Evolutionary conservation across 2,329 filamentous ascomycete genomes (phyloP).

Genomic region (Gyromitra esculenta): DNA sequence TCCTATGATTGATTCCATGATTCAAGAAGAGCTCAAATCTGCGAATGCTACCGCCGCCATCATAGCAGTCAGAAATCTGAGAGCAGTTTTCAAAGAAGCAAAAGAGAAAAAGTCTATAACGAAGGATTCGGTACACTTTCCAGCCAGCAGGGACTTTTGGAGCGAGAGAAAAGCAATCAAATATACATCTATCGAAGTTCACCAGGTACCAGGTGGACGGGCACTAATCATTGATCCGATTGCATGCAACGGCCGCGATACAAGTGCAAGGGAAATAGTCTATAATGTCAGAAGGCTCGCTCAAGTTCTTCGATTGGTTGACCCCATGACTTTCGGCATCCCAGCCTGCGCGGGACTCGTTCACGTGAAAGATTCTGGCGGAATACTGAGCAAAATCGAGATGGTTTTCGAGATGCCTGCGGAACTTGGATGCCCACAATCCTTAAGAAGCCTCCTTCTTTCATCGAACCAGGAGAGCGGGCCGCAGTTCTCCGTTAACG

Average conservation of each 20-base stretch:
- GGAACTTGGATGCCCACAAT: slow-evolving; percentile 24
- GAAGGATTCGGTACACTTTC: slow-evolving; percentile 2
- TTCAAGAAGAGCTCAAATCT: not conserved
- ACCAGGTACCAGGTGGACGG: not conserved
- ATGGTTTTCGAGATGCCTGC: slow-evolving; percentile 38
- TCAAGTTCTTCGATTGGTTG: slow-evolving; percentile 24
- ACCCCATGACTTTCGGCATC: slow-evolving; percentile 44
- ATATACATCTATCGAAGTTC: slow-evolving; percentile 26
- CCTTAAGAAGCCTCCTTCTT: slow-evolving; percentile 29
- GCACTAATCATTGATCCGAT: slow-evolving; percentile 37
- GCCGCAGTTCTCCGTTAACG: slow-evolving; percentile 56
- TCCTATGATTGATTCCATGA: slow-evolving; percentile 56
- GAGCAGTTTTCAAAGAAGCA: slow-evolving; percentile 9
- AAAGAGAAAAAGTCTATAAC: not conserved
- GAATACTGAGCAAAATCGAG: slow-evolving; percentile 31
- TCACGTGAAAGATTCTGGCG: slow-evolving; percentile 7
- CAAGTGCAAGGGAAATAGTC: not conserved
- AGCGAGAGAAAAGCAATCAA: slow-evolving; percentile 4
- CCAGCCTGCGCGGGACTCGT: slow-evolving; percentile 29
- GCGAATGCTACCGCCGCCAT: slow-evolving; percentile 15
- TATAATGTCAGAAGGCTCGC: slow-evolving; percentile 29
- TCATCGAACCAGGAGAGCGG: not conserved
- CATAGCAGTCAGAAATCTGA: slow-evolving; percentile 39
- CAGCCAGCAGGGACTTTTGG: slow-evolving; percentile 6
- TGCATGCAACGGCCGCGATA: slow-evolving; percentile 8